Conservation (phyloP, 2,329 filamentous ascomycete species). For the Incumbomyces lentus region DNA sequence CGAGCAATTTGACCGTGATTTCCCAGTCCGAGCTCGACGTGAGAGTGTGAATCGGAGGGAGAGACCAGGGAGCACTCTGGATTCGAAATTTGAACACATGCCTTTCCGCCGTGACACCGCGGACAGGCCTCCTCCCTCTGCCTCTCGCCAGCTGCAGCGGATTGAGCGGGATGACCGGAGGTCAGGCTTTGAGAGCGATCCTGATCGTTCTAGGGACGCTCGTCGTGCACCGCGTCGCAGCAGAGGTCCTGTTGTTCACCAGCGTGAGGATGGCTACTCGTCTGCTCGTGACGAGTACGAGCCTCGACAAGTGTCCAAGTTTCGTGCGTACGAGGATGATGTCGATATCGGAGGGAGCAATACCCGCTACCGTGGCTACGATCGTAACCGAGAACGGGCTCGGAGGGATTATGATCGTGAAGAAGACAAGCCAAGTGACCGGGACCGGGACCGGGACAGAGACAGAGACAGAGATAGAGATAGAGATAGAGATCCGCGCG, state of each 20-base stretch:
- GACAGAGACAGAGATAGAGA: constrained; percentile 11
- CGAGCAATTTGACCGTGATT: constrained; percentile 38
- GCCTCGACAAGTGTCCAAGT: background rate
- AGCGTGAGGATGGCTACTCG: constrained; percentile 18
- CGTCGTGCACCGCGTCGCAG: constrained; percentile 11
- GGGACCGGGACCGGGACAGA: constrained; percentile 9
- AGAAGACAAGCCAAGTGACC: background rate
- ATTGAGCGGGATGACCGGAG: constrained; percentile 13
- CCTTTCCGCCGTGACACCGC: constrained; percentile 13
- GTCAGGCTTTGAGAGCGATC: constrained; percentile 13
- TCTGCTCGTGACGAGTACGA: constrained; percentile 10
- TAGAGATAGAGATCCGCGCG: constrained; percentile 4
- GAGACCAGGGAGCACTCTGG: constrained; percentile 18
- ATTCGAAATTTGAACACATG: constrained; percentile 14
- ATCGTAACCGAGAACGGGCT: constrained; percentile 5
- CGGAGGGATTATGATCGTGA: constrained; percentile 9
- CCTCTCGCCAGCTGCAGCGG: constrained; percentile 16
- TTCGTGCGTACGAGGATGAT: constrained; percentile 12
- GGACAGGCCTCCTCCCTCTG: constrained; percentile 12
- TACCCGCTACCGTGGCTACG: background rate
- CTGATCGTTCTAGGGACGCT: constrained; percentile 12
- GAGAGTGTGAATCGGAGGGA: constrained; percentile 25
- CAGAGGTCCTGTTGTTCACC: constrained; percentile 18
- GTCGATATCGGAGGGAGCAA: constrained; percentile 4
- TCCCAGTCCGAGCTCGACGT: constrained; percentile 21